These are phyloP conservation scores for Thinopyrum elongatum DNA, from an alignment of 176 grass and related monocot genomes.

Conservation along the genomic window DNA sequence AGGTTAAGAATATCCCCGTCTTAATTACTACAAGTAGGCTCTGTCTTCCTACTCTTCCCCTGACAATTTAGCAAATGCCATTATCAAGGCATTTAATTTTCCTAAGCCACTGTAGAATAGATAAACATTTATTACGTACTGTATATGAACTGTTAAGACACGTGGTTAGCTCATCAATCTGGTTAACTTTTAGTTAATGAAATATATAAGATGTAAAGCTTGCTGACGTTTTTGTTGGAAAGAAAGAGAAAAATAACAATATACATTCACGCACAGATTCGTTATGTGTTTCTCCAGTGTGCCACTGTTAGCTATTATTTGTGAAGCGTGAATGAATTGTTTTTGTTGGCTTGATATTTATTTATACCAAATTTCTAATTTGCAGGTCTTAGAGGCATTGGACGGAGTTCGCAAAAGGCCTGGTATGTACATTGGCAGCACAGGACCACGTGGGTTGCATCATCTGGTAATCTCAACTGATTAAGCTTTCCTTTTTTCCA, in stretches of 20 bases:
- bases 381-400: constrained; percentile 92
- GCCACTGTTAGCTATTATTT: constrained; percentile 7
- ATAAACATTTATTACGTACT: background rate
- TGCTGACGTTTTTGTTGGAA: background rate
- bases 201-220: background rate
- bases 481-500: constrained; percentile 9
- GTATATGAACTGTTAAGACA: background rate
- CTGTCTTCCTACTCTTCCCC: background rate
- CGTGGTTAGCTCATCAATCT: background rate
- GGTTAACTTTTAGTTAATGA: background rate
- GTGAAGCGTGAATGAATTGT: background rate
- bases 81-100: background rate
- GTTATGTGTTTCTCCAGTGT: constrained; percentile 2
- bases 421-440: constrained; percentile 99
- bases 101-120: background rate
- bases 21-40: constrained; percentile 1
- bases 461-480: constrained; percentile 66
- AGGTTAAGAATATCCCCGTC: background rate
- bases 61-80: background rate
- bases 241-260: background rate
- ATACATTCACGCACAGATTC: background rate
- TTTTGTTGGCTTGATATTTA: constrained; percentile 9
- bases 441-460: constrained; percentile 92
- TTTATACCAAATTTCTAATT: constrained; percentile 26
- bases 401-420: constrained; percentile 97